Base-by-base conservation (phyloP, 306 rosid species). In the Bauhinia variegata region DNA sequence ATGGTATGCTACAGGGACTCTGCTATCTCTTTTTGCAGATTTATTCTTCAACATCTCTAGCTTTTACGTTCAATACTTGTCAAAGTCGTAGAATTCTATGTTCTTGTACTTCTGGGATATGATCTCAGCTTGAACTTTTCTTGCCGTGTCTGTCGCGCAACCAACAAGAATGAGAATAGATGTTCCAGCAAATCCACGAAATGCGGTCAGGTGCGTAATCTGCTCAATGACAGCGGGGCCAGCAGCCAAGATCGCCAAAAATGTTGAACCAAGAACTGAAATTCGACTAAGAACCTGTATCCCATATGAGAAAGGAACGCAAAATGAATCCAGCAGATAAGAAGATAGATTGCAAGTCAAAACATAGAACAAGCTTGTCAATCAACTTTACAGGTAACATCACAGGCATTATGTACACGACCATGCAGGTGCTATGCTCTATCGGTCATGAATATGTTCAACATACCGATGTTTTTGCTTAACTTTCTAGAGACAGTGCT, bases 81-180 rank as follows among this genome's bases (percentile, higher is more conserved):
- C 89, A 7, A 81, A 69, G 81, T 89, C 95, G 55, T 93, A 89
- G 69, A 93, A 84, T 75, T 93, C 98, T 13, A 89, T 93, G 87
- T 86, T 86, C 84, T 88, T 87, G 83, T 93, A 93, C 80, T 89
- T 89, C 52, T 89, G 98, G 57, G 97, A 89, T 75, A 88, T 89
- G 52, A 93, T 93, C 83, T 93, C 96, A 2, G 93, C 98, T 78
- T 86, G 85, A 78, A 89, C 97, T 78, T 93, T 89, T 77, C 97
- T 88, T 11, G 98, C 97, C 4, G 98, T 93, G 78, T 93, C 96
- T 42, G 97, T 87, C 38, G 96, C 97, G 16, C 98, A 93, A 57
- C 96, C 98, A 63, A 93, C 96, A 31, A 93, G 95, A 78, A 93
- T 93, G 75, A 89, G 98, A 84, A 93, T 85, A 47, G 96, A 93